phyloP scores from a whole-genome alignment of 805 yeast species.

The Monosporozyma unispora region DNA sequence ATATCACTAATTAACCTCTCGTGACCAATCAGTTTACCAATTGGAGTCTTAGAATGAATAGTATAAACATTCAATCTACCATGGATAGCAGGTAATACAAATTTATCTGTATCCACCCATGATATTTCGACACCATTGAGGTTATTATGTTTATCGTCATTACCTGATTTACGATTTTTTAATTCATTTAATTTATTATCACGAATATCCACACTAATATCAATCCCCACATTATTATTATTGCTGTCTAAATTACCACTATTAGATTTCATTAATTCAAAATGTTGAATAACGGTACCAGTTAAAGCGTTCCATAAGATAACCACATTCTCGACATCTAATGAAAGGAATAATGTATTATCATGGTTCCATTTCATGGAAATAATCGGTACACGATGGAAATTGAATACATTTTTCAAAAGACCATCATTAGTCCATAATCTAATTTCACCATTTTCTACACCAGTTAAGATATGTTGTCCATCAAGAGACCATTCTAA shows the following conservation, averaged over 20 bases:
- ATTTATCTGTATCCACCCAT: conserved; percentile 65
- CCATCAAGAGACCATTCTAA: conserved; percentile 65
- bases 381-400: conserved; percentile 48
- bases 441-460: conserved; percentile 63
- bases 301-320: conserved; percentile 60
- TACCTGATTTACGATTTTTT: not conserved
- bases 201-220: conserved; percentile 40
- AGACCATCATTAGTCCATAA: conserved; percentile 73
- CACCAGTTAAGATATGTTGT: conserved; percentile 49
- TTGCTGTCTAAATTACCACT: conserved; percentile 2
- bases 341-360: conserved; percentile 46
- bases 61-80: conserved; percentile 49
- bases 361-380: conserved; percentile 52
- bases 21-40: conserved; percentile 58
- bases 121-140: conserved; percentile 45
- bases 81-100: conserved; percentile 58
- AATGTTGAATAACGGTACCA: conserved; percentile 41
- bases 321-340: conserved; percentile 46
- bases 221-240: not conserved
- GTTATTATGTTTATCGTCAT: not conserved
- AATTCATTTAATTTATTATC: conserved; percentile 33
- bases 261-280: conserved; percentile 29
- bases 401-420: conserved; percentile 44
- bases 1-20: conserved; percentile 47
- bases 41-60: conserved; percentile 37